A percentile compares a stretch with the other conserved stretches of the same genome.
Conservation (phyloP, 306 rosid species). For the Acacia acuminata region DNA sequence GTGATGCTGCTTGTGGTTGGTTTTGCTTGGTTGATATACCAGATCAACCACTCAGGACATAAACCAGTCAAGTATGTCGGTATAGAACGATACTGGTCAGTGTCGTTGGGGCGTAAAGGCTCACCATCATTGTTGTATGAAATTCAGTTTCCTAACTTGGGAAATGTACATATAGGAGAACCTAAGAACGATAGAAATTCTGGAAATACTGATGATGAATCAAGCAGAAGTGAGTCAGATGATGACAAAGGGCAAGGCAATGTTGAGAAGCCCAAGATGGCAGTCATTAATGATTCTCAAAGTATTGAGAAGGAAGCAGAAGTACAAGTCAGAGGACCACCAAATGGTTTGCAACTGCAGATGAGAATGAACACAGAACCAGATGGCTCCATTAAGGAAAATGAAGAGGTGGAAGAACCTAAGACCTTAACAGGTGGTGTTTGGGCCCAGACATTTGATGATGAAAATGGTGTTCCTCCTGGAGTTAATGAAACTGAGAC, state of each 20-base stretch:
- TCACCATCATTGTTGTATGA: constrained; percentile 9
- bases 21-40: constrained; percentile 52
- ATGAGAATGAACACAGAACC: constrained; percentile 11
- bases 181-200: neutral
- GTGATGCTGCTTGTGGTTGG: constrained; percentile 37
- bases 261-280: neutral
- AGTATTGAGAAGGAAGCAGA: constrained; percentile 2
- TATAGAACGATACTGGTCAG: constrained; percentile 10
- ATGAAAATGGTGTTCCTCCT: constrained; percentile 53
- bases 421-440: neutral
- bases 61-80: constrained; percentile 8
- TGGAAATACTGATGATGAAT: constrained; percentile 3
- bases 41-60: constrained; percentile 35
- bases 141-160: constrained; percentile 21
- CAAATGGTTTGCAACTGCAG: no score
- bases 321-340: neutral
- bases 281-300: neutral
- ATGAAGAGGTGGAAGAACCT: neutral
- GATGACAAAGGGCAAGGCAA: constrained; percentile 10
- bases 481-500: constrained; percentile 33
- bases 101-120: constrained; percentile 42
- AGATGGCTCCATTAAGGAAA: constrained; percentile 19
- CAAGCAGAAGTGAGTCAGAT: neutral
- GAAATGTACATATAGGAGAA: constrained; percentile 23
- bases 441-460: constrained; percentile 36